A percentile compares a stretch with the other conserved stretches of the same genome.
These are phyloP conservation scores for Pyrus hybrid DNA, from an alignment of 331 rosid genomes.

Conservation along the genomic window DNA sequence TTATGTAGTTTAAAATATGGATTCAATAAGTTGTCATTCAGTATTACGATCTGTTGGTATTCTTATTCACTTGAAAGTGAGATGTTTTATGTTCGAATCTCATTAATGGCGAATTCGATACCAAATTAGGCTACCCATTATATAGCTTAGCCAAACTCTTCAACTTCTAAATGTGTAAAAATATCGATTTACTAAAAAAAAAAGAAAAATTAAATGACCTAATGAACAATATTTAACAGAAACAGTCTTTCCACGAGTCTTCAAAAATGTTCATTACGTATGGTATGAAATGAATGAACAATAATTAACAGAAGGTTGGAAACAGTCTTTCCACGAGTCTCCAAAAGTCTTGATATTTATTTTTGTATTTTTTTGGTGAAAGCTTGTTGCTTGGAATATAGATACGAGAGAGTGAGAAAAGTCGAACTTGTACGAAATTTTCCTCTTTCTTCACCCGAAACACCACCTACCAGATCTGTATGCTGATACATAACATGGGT, in stretches of 20 bases:
- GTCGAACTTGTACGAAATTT: conserved; percentile 1
- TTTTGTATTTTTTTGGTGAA: neutral
- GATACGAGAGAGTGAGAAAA: neutral
- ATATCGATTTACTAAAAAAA: too few relatives aligned
- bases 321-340: too few relatives aligned
- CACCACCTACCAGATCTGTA: conserved; percentile 10
- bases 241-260: neutral
- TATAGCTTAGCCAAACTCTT: accelerated
- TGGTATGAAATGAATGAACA: neutral
- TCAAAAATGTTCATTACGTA: neutral
- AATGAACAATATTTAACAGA: neutral
- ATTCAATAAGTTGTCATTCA: neutral
- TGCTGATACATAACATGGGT: neutral
- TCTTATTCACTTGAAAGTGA: accelerated
- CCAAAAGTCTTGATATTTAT: neutral
- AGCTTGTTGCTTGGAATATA: neutral
- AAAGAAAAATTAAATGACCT: too few relatives aligned
- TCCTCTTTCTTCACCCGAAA: neutral
- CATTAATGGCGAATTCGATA: accelerated
- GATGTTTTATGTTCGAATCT: accelerated
- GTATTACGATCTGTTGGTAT: accelerated
- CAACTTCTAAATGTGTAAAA: accelerated
- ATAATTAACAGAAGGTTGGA: too few relatives aligned
- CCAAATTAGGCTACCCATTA: accelerated
- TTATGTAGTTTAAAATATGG: neutral